Base-by-base conservation (phyloP, 2,329 filamentous ascomycete species). In the Colletotrichum sp. region DNA sequence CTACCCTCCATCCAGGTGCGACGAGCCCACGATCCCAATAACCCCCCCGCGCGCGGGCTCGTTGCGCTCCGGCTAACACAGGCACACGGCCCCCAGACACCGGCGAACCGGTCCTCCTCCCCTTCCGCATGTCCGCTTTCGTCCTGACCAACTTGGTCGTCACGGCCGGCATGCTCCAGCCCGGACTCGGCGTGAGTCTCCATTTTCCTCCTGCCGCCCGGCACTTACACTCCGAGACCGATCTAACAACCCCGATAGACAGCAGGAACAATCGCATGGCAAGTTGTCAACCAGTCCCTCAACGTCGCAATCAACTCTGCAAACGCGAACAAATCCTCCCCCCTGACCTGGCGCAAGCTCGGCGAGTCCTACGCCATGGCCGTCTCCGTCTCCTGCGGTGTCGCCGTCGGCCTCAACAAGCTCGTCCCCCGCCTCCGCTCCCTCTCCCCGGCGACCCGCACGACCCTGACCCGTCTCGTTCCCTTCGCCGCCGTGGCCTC, bases 241-340 rank as follows among this genome's bases (percentile, higher is more conserved):
- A 52, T 73, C 79, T 76, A 52, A 77, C 71, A n/a, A 38, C 43
- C 38, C 9, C 28, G 36, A 21, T 78, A 94, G 90, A 98, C 94
- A 59, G 90, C 91, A 56, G 97, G 96, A 68, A 98, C 95, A 7
- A 89, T 98, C 48, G 93, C 94, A 78, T 99, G 97, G 97, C 97
- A 99, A 86, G 92, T 98, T 74, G 92, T 94, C 79, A 99, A 99
- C 86, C 97, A 99, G 87, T 98, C 96, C 14, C 93, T 99, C 80
- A 99, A 99, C 84, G 97, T 99, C 32, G 96, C 95, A 79, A 96
- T 99, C 89, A 99, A 99, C 90, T 96, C 92, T 83, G 95, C 96
- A 82, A 99, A 99, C 84, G 95, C 96, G 77, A 99, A 99, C 90
- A 99, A 99, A 85, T 98, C 96, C 52, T 96, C 95, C 4, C 95